Percentiles rank a stretch among this genome's conserved stretches.
Conservation (phyloP, 2,329 filamentous ascomycete genomes). For the Fusarium phyllophilum region DNA sequence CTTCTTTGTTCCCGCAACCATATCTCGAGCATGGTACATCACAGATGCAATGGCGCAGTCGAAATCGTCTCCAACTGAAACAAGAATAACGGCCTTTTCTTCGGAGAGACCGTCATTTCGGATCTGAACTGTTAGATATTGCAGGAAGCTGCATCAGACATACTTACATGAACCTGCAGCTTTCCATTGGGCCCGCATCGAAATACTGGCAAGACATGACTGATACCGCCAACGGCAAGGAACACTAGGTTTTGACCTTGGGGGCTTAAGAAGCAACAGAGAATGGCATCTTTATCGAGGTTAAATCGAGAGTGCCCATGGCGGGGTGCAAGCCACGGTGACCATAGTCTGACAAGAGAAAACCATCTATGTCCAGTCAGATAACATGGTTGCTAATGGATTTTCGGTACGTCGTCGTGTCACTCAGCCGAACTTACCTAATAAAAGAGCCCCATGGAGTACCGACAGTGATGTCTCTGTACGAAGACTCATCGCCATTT, state of each 20-base stretch:
- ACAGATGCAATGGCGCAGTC: conserved; percentile 81
- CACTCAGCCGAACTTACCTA: conserved; percentile 53
- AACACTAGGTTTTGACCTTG: conserved; percentile 81
- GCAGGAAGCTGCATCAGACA: neutral
- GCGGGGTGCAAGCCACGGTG: conserved; percentile 87
- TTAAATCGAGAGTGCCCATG: conserved; percentile 76
- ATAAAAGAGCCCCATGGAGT: conserved; percentile 67
- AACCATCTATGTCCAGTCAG: conserved; percentile 71
- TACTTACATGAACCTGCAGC: conserved; percentile 70
- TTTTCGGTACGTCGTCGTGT: neutral
- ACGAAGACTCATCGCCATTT: conserved; percentile 66
- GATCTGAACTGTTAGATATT: conserved; percentile 52
- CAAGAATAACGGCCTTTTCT: conserved; percentile 70
- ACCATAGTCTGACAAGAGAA: conserved; percentile 80
- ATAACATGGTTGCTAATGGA: neutral
- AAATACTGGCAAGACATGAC: conserved; percentile 76
- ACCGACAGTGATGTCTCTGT: conserved; percentile 68
- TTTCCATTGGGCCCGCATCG: conserved; percentile 71
- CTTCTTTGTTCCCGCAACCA: conserved; percentile 53
- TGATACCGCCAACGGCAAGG: conserved; percentile 79
- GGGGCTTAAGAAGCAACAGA: conserved; percentile 79
- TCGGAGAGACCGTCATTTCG: conserved; percentile 72
- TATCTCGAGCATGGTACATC: conserved; percentile 85
- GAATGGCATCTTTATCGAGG: conserved; percentile 79
- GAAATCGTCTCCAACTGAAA: conserved; percentile 76